A percentile compares a stretch with the other conserved stretches of the same genome.
phyloP scores from a whole-genome alignment of 2,329 filamentous ascomycete genomes.

The Pestalotiopsis sp. region DNA sequence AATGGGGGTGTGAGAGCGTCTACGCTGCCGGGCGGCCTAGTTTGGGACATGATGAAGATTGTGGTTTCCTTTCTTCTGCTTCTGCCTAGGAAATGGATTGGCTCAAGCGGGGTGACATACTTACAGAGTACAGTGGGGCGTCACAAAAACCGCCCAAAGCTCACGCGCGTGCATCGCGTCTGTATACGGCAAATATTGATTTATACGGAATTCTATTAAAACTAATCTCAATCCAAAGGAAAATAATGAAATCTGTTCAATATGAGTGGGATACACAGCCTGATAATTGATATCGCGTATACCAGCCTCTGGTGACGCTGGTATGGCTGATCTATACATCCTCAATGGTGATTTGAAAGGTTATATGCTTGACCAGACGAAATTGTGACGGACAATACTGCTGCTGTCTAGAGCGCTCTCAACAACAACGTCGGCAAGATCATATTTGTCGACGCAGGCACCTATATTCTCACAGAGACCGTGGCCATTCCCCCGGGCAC shows the following conservation, averaged over 20 bases:
- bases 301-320: too few species aligned
- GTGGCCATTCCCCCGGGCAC: too few species aligned
- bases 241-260: neutral
- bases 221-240: neutral
- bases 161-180: neutral
- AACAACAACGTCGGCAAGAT: too few species aligned
- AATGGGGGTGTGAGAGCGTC: conserved; percentile 2
- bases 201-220: neutral
- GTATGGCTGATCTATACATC: too few species aligned
- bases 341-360: too few species aligned
- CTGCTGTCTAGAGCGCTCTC: too few species aligned
- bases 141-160: neutral
- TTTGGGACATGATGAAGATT: neutral
- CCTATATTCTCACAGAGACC: too few species aligned
- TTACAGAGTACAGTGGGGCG: neutral
- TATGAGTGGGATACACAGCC: neutral
- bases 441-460: too few species aligned
- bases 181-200: neutral
- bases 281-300: neutral
- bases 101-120: too few species aligned
- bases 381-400: too few species aligned
- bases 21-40: neutral
- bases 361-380: too few species aligned
- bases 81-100: neutral
- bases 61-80: neutral